Conservation (phyloP, 192 early-diverging fungal species). For the Allomyces macrogynus region DNA sequence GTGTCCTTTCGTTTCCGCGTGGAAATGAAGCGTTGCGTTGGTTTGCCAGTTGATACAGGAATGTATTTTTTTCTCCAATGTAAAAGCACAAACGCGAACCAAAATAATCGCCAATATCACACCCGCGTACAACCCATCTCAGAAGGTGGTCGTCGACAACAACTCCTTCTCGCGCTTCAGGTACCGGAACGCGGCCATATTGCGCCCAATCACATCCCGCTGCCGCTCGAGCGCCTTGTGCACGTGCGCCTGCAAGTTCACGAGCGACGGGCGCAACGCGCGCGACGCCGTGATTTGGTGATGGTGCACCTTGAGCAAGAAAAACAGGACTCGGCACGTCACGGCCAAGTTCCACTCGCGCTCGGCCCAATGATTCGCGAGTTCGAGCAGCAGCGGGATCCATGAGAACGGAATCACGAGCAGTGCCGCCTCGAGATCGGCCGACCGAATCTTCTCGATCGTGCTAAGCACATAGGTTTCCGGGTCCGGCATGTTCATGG, state of each 20-base stretch:
- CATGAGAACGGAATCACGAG: constrained; percentile 70
- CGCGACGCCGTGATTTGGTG: constrained; percentile 70
- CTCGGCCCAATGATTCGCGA: constrained; percentile 57
- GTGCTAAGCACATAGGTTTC: constrained; percentile 65
- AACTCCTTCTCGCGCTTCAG: constrained; percentile 58
- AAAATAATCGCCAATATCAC: too few species aligned
- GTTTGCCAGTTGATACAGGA: too few species aligned
- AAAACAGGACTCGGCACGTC: constrained; percentile 64
- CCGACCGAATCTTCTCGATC: constrained; percentile 54
- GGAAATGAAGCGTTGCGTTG: too few species aligned
- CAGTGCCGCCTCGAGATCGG: constrained; percentile 74
- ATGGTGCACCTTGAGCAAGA: constrained; percentile 70
- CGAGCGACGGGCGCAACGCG: constrained; percentile 50
- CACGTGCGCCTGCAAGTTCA: constrained; percentile 44
- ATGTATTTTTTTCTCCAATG: too few species aligned
- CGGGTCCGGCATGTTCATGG: constrained; percentile 35
- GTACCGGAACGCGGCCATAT: constrained; percentile 59
- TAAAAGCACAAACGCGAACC: too few species aligned
- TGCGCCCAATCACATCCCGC: constrained; percentile 72
- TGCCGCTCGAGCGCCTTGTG: constrained; percentile 42
- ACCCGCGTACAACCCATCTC: background rate
- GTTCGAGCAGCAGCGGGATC: constrained; percentile 53
- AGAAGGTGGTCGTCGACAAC: constrained; percentile 46
- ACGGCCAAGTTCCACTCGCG: constrained; percentile 59
- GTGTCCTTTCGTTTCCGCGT: too few species aligned